These are phyloP conservation scores for Jacaranda copaia DNA, from an alignment of 257 asterid species.

Conservation along the genomic window DNA sequence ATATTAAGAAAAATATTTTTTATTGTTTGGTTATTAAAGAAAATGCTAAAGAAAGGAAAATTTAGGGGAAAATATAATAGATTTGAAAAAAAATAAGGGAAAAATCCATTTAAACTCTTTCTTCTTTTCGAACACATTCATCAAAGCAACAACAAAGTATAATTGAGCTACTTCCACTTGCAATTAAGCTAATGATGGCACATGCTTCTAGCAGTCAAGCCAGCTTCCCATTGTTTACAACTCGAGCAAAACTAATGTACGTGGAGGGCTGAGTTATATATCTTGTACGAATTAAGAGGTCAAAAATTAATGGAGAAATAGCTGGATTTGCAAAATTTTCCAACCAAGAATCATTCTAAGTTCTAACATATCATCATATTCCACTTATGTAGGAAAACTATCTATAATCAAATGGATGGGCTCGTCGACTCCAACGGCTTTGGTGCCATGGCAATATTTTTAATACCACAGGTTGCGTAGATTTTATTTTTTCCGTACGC, in stretches of 20 bases:
- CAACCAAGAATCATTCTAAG: not conserved
- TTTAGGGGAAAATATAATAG: no score
- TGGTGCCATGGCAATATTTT: not conserved
- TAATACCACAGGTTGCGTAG: not conserved
- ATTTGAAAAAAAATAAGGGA: no score
- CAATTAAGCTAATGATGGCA: not conserved
- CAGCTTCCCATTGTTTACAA: not conserved
- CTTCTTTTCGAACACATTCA: no score
- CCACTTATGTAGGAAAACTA: not conserved
- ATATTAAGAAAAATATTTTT: no score
- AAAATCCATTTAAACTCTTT: no score
- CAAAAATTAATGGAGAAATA: not conserved
- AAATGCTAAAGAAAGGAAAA: no score
- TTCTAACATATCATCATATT: not conserved
- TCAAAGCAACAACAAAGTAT: no score
- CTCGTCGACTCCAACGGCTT: not conserved
- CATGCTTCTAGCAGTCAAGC: not conserved
- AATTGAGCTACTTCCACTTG: not conserved
- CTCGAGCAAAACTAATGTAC: no score
- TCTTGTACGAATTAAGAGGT: not conserved
- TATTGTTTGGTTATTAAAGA: no score
- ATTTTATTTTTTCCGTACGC: constrained; percentile 8
- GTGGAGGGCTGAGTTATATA: no score
- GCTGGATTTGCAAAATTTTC: not conserved
- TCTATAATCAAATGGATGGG: not conserved